Evolutionary conservation across 768 basidiomycete genomes (phyloP), one percentile per base, ranked within the genome.

Genomic region (Nidula microcarpa): DNA sequence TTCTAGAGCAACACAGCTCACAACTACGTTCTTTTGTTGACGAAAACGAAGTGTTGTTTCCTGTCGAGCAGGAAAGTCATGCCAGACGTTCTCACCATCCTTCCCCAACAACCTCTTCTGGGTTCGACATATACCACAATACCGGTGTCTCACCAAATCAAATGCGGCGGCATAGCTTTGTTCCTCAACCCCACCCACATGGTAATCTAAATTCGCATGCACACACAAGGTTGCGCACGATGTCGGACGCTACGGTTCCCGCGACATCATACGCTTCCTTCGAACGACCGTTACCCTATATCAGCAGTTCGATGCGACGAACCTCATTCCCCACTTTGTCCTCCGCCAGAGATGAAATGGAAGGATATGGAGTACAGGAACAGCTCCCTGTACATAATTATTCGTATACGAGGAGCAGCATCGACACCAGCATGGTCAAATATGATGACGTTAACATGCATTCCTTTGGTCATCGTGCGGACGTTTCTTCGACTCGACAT

Each of bases 311-410:
- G 8, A 55, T 61, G 47, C 56, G 58, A 17, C 50, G 56, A 18
- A 59, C 60, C 6, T 60, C 57, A 14, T 60, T 48, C 46, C 61
- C 55, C 11, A 58, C 49, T 41, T 33, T 62, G 36, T 49, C 37
- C 17, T 14, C 51, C 30, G 11, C 51, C 33, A 7, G 46, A 37
- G 14, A 30, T 32, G 49, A 50, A 45, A 11, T 17, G 6, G 6
- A 39, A 34, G n/a, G 30, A 41, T 11, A 11, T 11, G 11, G 37
- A 41, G 37, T 16, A 4, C 11, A 16, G 2, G 11, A 41, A 11
- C 11, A 11, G 16, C 37, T 41, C 16, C 37, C 44, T 11, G 13
- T 23, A 41, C 36, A 11, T 18, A 5, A 14, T 10, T 17, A 43
- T n/a, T n/a, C 50, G 16, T 33, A 6, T 9, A 11, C 32, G 6